A percentile compares a stretch with the other conserved stretches of the same genome.
phyloP scores from a whole-genome alignment of 768 basidiomycete genomes.

The Daedaleopsis nitida region DNA sequence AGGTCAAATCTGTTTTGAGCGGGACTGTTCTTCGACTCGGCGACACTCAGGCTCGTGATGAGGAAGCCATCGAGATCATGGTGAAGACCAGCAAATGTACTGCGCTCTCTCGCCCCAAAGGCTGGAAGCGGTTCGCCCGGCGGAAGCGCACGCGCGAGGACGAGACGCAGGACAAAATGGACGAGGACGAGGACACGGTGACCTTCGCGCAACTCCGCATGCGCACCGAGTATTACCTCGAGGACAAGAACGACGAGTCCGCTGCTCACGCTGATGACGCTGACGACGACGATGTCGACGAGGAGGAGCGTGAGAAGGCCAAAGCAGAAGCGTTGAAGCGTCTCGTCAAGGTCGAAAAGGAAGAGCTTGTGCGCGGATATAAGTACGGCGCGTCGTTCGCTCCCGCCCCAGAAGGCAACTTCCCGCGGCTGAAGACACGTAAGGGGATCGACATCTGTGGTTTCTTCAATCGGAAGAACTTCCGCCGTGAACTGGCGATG shows the following conservation, averaged over 20 bases:
- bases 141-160: conserved; percentile 36
- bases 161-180: conserved; percentile 27
- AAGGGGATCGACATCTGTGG: conserved; percentile 89
- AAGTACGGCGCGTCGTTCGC: conserved; percentile 90
- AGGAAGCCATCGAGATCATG: conserved; percentile 74
- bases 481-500: conserved; percentile 81
- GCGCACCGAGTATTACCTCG: conserved; percentile 60
- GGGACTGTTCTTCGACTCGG: conserved; percentile 78
- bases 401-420: conserved; percentile 85
- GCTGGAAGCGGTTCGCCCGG: conserved; percentile 76
- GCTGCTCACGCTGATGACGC: conserved; percentile 18
- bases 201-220: conserved; percentile 44
- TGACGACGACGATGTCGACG: conserved; percentile 29
- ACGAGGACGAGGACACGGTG: conserved; percentile 44
- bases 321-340: conserved; percentile 22
- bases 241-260: conserved; percentile 36
- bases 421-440: conserved; percentile 68
- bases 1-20: conserved; percentile 65
- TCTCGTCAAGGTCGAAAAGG: conserved; percentile 67
- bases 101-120: conserved; percentile 62
- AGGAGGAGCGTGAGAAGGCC: conserved; percentile 36
- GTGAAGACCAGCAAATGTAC: conserved; percentile 85
- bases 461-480: conserved; percentile 72
- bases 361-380: conserved; percentile 79
- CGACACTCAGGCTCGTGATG: conserved; percentile 61